Evolutionary conservation across 148 eudicot genomes (phyloP).

Genomic region (Chenopodium quinoa): DNA sequence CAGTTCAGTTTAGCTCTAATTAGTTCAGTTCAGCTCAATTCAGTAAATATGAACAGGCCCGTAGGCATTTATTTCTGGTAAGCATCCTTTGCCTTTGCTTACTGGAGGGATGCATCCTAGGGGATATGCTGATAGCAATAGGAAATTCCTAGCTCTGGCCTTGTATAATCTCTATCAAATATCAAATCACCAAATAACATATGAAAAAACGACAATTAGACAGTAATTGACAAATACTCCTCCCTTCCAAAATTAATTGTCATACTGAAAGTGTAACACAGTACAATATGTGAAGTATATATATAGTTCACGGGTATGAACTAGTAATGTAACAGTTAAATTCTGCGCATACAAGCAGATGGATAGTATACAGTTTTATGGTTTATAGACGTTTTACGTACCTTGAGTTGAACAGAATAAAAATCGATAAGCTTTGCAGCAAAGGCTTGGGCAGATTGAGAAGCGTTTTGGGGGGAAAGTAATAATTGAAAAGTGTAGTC

Average conservation of each 20-base stretch:
- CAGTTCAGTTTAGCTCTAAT: no score
- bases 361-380: no score
- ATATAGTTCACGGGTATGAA: no score
- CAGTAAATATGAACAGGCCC: no score
- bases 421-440: conserved; percentile 21
- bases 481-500: conserved; percentile 33
- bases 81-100: conserved; percentile 27
- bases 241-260: no score
- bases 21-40: no score
- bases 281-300: no score
- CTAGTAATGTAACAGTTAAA: no score
- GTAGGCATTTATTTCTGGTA: conserved; percentile 6
- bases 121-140: conserved; percentile 31
- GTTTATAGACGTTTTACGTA: not conserved
- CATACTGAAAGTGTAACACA: no score
- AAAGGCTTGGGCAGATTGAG: conserved; percentile 21
- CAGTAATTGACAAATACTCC: not conserved
- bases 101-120: conserved; percentile 39
- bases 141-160: conserved; percentile 37
- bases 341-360: no score
- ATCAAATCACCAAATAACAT: not conserved
- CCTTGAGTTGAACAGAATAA: conserved; percentile 33
- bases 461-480: not conserved
- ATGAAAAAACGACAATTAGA: not conserved
- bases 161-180: conserved; percentile 28